These are phyloP conservation scores for Monilinia aucupariae DNA, from an alignment of 2,329 filamentous ascomycete species.

Conservation along the genomic window DNA sequence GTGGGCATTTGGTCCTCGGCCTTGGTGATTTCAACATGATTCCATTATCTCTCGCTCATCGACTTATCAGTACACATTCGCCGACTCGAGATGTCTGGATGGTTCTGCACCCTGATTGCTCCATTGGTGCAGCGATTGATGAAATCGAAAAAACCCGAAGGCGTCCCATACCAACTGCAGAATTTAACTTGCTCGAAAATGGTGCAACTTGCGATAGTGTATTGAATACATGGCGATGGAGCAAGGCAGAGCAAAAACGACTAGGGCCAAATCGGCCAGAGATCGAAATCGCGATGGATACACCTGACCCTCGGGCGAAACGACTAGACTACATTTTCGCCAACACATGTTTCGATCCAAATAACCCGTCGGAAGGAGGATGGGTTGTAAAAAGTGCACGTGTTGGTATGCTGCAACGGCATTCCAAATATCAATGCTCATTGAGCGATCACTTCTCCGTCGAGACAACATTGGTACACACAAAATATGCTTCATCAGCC, in stretches of 20 bases:
- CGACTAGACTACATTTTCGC: slow-evolving; percentile 94
- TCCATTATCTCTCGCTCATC: slow-evolving; percentile 78
- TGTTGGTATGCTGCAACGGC: slow-evolving; percentile 76
- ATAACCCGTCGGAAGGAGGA: slow-evolving; percentile 30
- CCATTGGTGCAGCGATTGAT: slow-evolving; percentile 67
- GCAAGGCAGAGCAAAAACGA: slow-evolving; percentile 60
- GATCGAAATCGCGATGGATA: slow-evolving; percentile 57
- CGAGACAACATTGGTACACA: slow-evolving; percentile 60
- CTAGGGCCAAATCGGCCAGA: slow-evolving; percentile 59
- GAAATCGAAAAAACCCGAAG: slow-evolving; percentile 60
- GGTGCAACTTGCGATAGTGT: slow-evolving; percentile 82
- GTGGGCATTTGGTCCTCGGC: slow-evolving; percentile 77
- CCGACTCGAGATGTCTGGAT: slow-evolving; percentile 82
- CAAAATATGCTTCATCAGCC: slow-evolving; percentile 20
- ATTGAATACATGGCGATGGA: slow-evolving; percentile 93
- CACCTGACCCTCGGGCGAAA: slow-evolving; percentile 70
- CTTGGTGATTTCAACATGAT: slow-evolving; percentile 96
- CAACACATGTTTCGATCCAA: slow-evolving; percentile 44
- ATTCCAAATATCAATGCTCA: slow-evolving; percentile 76
- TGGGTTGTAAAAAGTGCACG: slow-evolving; percentile 69
- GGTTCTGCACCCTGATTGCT: slow-evolving; percentile 74
- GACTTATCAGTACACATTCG: slow-evolving; percentile 71
- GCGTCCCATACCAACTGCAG: slow-evolving; percentile 65
- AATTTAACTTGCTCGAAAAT: slow-evolving; percentile 72
- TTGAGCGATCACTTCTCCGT: slow-evolving; percentile 94